phyloP scores from a whole-genome alignment of 192 early-diverging fungal species.

The Gigaspora rosea region DNA sequence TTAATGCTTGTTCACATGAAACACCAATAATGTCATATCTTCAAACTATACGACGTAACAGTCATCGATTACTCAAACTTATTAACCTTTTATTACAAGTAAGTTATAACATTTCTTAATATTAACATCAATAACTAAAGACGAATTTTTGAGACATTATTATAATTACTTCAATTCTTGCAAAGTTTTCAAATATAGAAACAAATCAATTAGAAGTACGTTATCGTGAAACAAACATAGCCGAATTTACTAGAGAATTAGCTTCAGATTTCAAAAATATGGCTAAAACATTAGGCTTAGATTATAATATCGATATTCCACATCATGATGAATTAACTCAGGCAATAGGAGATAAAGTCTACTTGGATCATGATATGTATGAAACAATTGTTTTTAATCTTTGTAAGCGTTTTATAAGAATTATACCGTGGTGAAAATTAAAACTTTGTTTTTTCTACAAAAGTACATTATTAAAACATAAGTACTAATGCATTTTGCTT shows the following conservation, averaged over 20 bases:
- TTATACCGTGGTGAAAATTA: too few relatives aligned
- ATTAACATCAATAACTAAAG: neutral
- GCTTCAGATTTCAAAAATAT: conserved; percentile 52
- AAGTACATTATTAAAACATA: conserved; percentile 36
- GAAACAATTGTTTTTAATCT: too few relatives aligned
- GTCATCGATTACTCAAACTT: conserved; percentile 55
- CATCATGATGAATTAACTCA: too few relatives aligned
- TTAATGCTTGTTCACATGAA: too few relatives aligned
- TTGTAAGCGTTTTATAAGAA: conserved; percentile 32
- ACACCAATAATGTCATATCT: too few relatives aligned
- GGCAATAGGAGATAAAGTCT: too few relatives aligned
- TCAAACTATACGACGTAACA: conserved; percentile 45
- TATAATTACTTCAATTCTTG: neutral
- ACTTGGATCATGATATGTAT: too few relatives aligned
- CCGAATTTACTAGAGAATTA: conserved; percentile 50
- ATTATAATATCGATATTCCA: too few relatives aligned
- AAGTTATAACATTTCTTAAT: too few relatives aligned
- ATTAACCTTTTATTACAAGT: conserved; percentile 58
- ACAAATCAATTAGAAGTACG: neutral
- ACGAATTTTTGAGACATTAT: neutral
- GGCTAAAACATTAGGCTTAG: neutral
- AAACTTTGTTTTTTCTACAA: too few relatives aligned
- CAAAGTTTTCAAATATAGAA: conserved; percentile 19
- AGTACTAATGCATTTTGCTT: too few relatives aligned
- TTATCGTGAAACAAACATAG: conserved; percentile 44